phyloP scores from a whole-genome alignment of 2,329 filamentous ascomycete species.

The Rutstroemia sp. region DNA sequence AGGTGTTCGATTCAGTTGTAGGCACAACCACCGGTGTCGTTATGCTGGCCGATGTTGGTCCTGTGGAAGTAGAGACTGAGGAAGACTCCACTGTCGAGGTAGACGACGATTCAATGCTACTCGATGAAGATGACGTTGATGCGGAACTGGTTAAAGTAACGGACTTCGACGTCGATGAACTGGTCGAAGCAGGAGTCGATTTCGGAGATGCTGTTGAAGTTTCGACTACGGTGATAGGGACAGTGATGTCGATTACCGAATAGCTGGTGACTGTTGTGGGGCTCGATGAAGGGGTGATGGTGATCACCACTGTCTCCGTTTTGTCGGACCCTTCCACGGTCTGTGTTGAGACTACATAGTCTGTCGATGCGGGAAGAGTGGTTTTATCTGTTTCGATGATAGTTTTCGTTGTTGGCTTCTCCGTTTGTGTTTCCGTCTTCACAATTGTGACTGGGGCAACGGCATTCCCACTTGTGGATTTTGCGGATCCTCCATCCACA shows the following conservation, averaged over 20 bases:
- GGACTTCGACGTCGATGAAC: background rate
- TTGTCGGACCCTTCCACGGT: constrained; percentile 21
- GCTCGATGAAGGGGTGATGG: constrained; percentile 19
- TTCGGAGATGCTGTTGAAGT: constrained; percentile 6
- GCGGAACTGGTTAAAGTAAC: background rate
- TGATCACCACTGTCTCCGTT: constrained; percentile 21
- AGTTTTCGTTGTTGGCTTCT: constrained; percentile 19
- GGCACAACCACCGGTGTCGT: background rate
- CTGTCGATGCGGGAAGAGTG: constrained; percentile 18
- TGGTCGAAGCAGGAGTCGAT: background rate
- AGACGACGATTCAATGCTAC: background rate
- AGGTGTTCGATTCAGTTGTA: background rate
- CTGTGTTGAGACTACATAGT: constrained; percentile 16
- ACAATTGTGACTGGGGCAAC: constrained; percentile 15
- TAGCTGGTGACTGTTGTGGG: constrained; percentile 21
- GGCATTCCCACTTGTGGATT: constrained; percentile 9
- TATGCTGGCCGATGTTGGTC: background rate
- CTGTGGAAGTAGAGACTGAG: background rate
- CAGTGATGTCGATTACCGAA: constrained; percentile 25
- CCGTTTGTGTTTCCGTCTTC: constrained; percentile 21
- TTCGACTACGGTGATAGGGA: constrained; percentile 16
- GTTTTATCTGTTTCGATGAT: constrained; percentile 21
- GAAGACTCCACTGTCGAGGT: background rate
- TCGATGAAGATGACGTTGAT: background rate
- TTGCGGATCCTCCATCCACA: constrained; percentile 28